Base-by-base conservation (phyloP, 768 basidiomycete genomes). In the Gloeopeniophorella convolvens region DNA sequence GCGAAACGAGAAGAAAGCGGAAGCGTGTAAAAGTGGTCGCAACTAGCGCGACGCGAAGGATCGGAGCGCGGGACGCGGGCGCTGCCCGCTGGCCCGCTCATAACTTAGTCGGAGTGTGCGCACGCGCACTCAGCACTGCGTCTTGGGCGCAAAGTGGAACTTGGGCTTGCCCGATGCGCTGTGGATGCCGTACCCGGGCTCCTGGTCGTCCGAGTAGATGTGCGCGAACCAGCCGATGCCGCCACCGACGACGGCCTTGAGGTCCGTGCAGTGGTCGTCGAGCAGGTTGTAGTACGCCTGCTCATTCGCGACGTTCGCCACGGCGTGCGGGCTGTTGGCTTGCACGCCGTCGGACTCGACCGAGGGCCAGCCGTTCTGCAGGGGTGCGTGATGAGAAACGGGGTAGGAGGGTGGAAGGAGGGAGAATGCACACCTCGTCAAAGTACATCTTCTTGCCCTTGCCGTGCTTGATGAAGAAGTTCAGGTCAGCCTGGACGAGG, bases 151-250 rank as follows among this genome's bases (percentile, higher is more conserved):
- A 62, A 87, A 86, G 5, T 69, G 65, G 60, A 87, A 84, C 66
- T 88, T 86, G 54, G 73, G 56, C 18, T 62, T 59, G 18, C 79
- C 78, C 26, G 68, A 63, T 0, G 34, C 54, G 27, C 73, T 65
- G 59, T 82, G 83, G 45, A 88, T 76, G 5, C 85, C 86, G 59
- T 89, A 89, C 10, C 85, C 85, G 15, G 81, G 79, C 44, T 73
- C 74, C 64, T 79, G 74, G 52, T 65, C 51, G 59, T 87, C 87
- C 1, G 80, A 79, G 60, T 87, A 88, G 46, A 88, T 80, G 61
- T 89, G 87, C 23, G 83, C 83, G 58, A 89, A 89, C 87, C 86
- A 89, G 10, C 86, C 84, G 30, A 88, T 68, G 20, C 84, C 84
- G 18, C 84, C 84, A 3, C 75, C 75, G 13, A 66, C 61, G 21